Evolutionary conservation across 2,329 filamentous ascomycete species (phyloP).

Genomic region (Metarhizium rileyi): DNA sequence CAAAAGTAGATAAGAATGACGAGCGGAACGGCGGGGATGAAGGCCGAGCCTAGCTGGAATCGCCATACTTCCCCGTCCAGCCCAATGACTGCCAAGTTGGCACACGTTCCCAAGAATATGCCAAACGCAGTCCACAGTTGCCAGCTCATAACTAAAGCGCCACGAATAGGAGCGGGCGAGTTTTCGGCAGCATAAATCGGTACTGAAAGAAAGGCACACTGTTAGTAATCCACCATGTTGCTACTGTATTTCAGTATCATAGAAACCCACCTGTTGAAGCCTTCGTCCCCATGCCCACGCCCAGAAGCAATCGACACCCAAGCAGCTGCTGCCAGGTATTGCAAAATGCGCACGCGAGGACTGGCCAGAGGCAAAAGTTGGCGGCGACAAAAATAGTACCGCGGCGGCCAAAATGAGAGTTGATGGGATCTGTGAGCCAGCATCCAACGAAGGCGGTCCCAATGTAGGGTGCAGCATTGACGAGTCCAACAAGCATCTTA

Average conservation of each 20-base stretch:
- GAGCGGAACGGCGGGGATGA: constrained; percentile 49
- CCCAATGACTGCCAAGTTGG: constrained; percentile 40
- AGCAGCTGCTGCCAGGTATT: constrained; percentile 65
- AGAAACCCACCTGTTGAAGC: constrained; percentile 41
- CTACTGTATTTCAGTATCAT: no score
- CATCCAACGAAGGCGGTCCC: constrained; percentile 43
- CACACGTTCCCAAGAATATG: constrained; percentile 51
- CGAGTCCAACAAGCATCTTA: constrained; percentile 50
- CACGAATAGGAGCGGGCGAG: constrained; percentile 58
- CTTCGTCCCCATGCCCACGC: constrained; percentile 70
- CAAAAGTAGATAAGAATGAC: constrained; percentile 53
- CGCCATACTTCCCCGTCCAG: constrained; percentile 41
- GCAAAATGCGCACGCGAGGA: constrained; percentile 62
- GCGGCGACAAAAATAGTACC: constrained; percentile 62
- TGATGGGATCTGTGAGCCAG: constrained; percentile 59
- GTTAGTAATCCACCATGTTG: not conserved
- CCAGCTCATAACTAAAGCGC: constrained; percentile 77
- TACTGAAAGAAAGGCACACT: constrained; percentile 36
- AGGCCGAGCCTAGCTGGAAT: constrained; percentile 54
- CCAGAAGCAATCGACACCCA: constrained; percentile 60
- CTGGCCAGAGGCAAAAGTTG: constrained; percentile 59
- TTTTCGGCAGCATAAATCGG: constrained; percentile 72
- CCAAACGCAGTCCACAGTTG: constrained; percentile 58
- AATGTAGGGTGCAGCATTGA: constrained; percentile 51
- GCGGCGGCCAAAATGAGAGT: constrained; percentile 32